Base-by-base conservation (phyloP, 352 stramenopile species). In the Aphanomyces stellatus region DNA sequence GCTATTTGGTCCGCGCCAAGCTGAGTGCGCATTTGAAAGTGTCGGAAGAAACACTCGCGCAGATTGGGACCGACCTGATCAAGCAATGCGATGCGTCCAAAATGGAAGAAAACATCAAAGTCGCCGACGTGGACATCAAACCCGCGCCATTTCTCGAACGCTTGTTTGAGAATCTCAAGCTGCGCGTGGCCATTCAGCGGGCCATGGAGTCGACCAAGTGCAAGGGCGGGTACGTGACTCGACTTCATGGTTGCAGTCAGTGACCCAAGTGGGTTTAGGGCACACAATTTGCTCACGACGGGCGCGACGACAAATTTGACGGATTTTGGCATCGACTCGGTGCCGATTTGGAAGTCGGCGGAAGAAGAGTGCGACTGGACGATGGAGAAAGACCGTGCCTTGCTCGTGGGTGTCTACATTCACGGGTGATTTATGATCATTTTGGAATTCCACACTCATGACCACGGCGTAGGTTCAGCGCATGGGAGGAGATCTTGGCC, bases 311-410 rank as follows among this genome's bases (percentile, higher is more conserved):
- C 33, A 82, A 91, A 59, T 51, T 87, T n/a, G 60, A 76, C 49
- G 77, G 40, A 73, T 84, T 53, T 64, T 90, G n/a, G 82, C 49
- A 67, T 67, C 27, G 60, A 67, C n/a, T 28, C 51, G 28, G 51
- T 67, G 31, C 74, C 79, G 13, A 76, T 72, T 8, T 94, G 86
- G 86, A 75, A 71, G 0, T 91, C 79, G 79, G 86, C 81, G 17
- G 86, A 94, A 65, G 88, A 90, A 28, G 86, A 92, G 48, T 80
- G 91, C 51, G 81, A 91, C 68, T 94, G 86, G 86, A 83, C 74
- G 25, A 75, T 73, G 35, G 79, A 77, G 51, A 94, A 94, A 40
- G 86, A 94, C 67, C 72, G 83, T n/a, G 80, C 84, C 27, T 61
- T 94, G 53, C 74, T 94, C 24, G 72, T 94, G 15, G 86, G 86